Base-by-base conservation (phyloP, 129 eudicot genomes). In the Gnaphalium uliginosum region DNA sequence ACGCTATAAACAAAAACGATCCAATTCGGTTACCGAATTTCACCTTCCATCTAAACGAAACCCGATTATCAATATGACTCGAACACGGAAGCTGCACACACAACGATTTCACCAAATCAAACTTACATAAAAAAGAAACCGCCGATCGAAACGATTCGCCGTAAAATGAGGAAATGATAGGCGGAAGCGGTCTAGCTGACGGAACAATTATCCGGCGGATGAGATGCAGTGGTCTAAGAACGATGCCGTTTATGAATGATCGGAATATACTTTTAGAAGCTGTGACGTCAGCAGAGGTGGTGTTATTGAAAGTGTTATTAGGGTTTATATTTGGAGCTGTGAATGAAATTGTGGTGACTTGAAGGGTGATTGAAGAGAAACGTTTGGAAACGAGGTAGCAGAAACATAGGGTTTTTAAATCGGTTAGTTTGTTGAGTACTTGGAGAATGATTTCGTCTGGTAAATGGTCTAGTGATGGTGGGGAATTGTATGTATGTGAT, bases 401-500 rank as follows among this genome's bases (percentile, higher is more conserved):
- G 2, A 57, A 39, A 76, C 69, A 82, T 11, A 82, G 60, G 70
- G 74, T 51, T 82, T 82, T 82, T 10, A 82, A 35, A 77, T 82
- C 82, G 26, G 6, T 24, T 56, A 72, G 4, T 65, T 56, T 71
- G 82, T 15, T 66, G 27, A 82, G 8, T 5, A 82, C 77, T 64
- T 70, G 82, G 19, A 77, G 74, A 5, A 82, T 32, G 33, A 77
- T 43, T 56, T 82, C 85, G 61, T 82, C 85, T 65, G 85, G 85
- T 58, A 82, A 66, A 23, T 66, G 54, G 37, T 67, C 66, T 8
- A 82, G 4, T 3, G 81, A 53, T 2, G 78, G 41, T 23, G 73
- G 8, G 8, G 73, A 33, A 69, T 48, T 62, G 33, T 54, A 8
- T 69, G 66, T 75, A 64, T 18, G 32, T 0, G 76, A 56, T 10